Percentiles rank a stretch among this genome's conserved stretches.
Evolutionary conservation across 1,139 yeast species (phyloP).

Genomic region (Suhomyces coccinellae): DNA sequence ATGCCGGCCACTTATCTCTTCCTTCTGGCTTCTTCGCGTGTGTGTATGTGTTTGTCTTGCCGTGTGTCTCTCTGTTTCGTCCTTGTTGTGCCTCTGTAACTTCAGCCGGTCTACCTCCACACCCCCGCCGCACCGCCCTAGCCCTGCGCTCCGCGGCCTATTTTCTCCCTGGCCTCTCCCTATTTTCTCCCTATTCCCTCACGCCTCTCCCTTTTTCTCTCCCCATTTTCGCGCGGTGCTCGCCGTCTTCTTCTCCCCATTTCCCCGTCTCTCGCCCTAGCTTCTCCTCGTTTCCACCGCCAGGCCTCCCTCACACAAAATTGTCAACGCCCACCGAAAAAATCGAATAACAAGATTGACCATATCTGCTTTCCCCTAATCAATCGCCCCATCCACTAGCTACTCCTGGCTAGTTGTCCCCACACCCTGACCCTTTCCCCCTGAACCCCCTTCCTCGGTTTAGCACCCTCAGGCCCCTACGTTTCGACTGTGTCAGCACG

Average conservation of each 20-base stretch:
- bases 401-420: constrained; percentile 5
- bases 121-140: too few relatives aligned
- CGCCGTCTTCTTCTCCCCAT: background rate
- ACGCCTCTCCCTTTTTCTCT: background rate
- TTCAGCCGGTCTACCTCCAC: too few relatives aligned
- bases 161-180: background rate
- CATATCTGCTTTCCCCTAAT: constrained; percentile 7
- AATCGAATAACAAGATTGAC: constrained; percentile 9
- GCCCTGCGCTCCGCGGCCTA: background rate
- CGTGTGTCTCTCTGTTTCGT: too few relatives aligned
- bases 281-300: too few relatives aligned
- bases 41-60: too few relatives aligned
- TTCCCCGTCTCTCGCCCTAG: background rate
- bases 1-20: too few relatives aligned
- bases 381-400: constrained; percentile 7
- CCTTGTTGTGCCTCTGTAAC: too few relatives aligned
- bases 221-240: background rate
- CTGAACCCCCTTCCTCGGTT: constrained; percentile 1
- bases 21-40: too few relatives aligned
- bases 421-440: constrained; percentile 4
- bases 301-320: constrained; percentile 7
- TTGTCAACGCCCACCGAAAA: constrained; percentile 13
- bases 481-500: background rate
- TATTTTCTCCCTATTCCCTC: background rate
- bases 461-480: background rate